Evolutionary conservation across 139 green algal genomes (phyloP).

Genomic region (Chlamydomonas sp.): DNA sequence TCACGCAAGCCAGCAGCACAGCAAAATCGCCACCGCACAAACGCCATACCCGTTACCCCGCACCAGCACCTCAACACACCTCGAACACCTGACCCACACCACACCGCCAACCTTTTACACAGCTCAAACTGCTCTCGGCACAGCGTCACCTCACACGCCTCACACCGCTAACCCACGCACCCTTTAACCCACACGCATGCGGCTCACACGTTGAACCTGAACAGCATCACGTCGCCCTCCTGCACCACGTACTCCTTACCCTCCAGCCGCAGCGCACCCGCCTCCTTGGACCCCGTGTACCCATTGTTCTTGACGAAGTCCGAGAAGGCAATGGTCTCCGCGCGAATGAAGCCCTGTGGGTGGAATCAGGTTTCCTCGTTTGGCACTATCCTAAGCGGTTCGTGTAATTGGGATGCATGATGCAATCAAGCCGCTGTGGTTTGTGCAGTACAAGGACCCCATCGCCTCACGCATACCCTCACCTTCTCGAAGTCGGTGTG

Average conservation of each 20-base stretch:
- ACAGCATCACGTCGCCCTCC: conserved; percentile 95
- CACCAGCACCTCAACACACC: too few species aligned
- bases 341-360: conserved; percentile 88
- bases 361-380: background rate
- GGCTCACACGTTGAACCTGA: conserved; percentile 69
- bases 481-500: conserved; percentile 94
- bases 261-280: conserved; percentile 87
- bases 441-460: too few species aligned
- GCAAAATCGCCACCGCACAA: too few species aligned
- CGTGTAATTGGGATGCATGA: too few species aligned
- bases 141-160: background rate
- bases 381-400: too few species aligned
- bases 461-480: background rate
- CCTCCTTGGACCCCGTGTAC: conserved; percentile 73
- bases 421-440: too few species aligned
- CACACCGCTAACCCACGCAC: background rate
- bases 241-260: conserved; percentile 98
- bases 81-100: too few species aligned
- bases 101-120: too few species aligned
- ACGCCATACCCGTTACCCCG: too few species aligned
- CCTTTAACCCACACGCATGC: background rate
- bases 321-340: conserved; percentile 88
- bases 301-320: conserved; percentile 76
- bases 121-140: too few species aligned
- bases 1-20: too few species aligned